Evolutionary conservation across 768 basidiomycete genomes (phyloP), one percentile per base, ranked within the genome.

Genomic region (Russula virescens): DNA sequence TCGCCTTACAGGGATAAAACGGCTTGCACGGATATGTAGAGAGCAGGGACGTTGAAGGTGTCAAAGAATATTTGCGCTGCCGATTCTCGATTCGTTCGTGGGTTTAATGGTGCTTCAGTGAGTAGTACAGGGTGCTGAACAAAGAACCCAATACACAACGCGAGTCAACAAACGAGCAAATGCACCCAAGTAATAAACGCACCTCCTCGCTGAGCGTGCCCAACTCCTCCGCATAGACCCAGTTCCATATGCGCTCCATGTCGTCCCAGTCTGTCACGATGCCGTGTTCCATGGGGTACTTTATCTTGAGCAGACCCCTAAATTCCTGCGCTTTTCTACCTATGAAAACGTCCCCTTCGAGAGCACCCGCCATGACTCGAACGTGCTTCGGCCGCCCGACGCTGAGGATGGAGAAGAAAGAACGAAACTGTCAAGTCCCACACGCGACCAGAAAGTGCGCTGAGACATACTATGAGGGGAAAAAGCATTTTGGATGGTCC

Each of bases 201-300:
- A 96, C 96, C 86, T 98, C 96, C 79, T 98, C 97, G 71, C 93
- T 95, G 68, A 98, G 78, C 5, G 95, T 97, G 23, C 92, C 91
- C 49, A 98, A 79, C 72, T 97, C 96, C 72, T 98, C 94, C 23
- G 91, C 87, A 72, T 98, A 99, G 51, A 98, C 90, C 88, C 93
- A 95, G 67, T 83, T 89, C 97, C 97, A 99, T 81, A 99, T 98
- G 63, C 91, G 86, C 74, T 99, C 97, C 97, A 99, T 99, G 72
- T 99, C 97, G 72, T 99, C 97, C 96, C 97, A 99, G 78, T 99
- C 93, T 42, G 91, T 96, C 10, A 99, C 97, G 63, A 99, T 94
- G 14, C 97, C 97, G 74, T 98, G 97, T 73, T 96, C 93, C 88
- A 99, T 98, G 28, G 97, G 97, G 72, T 98, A 99, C 75, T 95